Evolutionary conservation across 2,329 filamentous ascomycete species (phyloP), one percentile per base, ranked within the genome.

Genomic region (Colletotrichum destructivum): DNA sequence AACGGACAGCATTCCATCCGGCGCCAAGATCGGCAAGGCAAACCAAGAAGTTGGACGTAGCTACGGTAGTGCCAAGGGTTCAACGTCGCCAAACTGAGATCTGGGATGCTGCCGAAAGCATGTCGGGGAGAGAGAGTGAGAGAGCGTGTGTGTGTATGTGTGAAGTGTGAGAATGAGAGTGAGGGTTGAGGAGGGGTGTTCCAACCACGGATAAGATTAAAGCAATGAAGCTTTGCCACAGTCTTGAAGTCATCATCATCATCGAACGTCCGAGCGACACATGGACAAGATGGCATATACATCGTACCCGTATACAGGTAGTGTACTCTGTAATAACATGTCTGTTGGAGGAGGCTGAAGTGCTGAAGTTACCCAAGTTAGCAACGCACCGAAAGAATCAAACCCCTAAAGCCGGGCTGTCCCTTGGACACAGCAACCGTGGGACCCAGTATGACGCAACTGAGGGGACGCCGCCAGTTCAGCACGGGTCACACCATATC

Each of bases 401-500:
- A 18, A 26, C 26, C 18, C 42, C 13, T 23, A 15, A 59, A 69
- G 57, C 69, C 26, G 46, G 65, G 38, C 59, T 59, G 59, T 59
- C 59, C 69, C 65, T 47, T 63, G 52, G 47, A 52, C 23, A 40
- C 26, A 46, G 52, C 23, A 26, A 57, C 31, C 31, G 26, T 38
- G 26, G 52, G 69, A 23, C 59, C 69, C 69, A 63, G 57, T 71
- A 69, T 71, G 69, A 71, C 69, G 69, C 69, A 71, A 71, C 55
- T 69, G 69, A 71, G 59, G 69, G 59, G 69, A 71, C 65, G 57
- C 54, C 63, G 69, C 59, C 65, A 69, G 44, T 54, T 63, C 69
- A 69, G 65, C 69, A 71, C 51, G 64, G 59, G 69, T 69, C 65
- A 68, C 59, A 69, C 64, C 52, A 62, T 9, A 15, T 62, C 57